These are phyloP conservation scores for Dactylorhiza incarnata DNA, from an alignment of 106 monocot species.

Conservation along the genomic window DNA sequence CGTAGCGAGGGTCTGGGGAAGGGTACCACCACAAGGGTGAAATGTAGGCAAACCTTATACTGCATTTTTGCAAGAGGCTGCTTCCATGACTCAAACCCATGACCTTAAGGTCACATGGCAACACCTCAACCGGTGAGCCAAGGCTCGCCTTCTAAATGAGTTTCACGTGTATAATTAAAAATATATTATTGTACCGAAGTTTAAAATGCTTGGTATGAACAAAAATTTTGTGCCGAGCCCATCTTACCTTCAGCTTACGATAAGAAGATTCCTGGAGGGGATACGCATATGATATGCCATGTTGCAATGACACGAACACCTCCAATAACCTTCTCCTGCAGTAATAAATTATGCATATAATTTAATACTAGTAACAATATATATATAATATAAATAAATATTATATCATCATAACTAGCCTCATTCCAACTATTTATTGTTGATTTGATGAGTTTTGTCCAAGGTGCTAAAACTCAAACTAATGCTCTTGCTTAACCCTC, in stretches of 20 bases:
- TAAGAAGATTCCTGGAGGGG: slow-evolving; percentile 37
- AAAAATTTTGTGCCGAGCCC: not conserved
- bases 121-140: no score
- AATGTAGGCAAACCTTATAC: no score
- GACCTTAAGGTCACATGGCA: no score
- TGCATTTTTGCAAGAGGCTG: no score
- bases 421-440: not conserved
- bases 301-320: slow-evolving; percentile 39
- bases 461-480: no score
- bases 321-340: slow-evolving; percentile 71
- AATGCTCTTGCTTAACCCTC: no score
- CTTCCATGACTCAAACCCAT: no score
- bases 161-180: no score
- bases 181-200: not conserved
- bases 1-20: no score
- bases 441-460: not conserved
- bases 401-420: no score
- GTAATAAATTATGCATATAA: slow-evolving; percentile 13
- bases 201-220: not conserved
- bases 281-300: slow-evolving; percentile 12
- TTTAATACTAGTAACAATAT: not conserved
- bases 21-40: no score
- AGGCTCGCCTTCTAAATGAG: no score
- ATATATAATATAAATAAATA: not conserved
- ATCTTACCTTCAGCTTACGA: slow-evolving; percentile 57